phyloP scores from a whole-genome alignment of 108 stramenopile species.

The Nitzschia putrida region DNA sequence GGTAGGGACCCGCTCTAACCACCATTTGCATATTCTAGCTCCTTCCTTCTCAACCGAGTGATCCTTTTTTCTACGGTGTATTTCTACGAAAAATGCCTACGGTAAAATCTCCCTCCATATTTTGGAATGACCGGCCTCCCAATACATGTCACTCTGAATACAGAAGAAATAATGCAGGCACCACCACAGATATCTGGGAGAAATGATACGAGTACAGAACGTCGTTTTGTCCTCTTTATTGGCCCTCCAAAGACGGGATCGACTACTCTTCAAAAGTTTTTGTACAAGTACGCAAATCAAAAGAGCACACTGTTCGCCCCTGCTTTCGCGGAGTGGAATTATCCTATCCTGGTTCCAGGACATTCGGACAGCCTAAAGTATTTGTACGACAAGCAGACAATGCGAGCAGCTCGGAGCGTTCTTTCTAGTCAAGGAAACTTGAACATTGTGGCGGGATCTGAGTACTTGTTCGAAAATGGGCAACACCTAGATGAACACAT shows the following conservation, averaged over 20 bases:
- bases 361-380: background rate
- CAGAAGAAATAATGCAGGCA: too few relatives aligned
- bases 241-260: conserved; percentile 10
- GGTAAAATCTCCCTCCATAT: too few relatives aligned
- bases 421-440: background rate
- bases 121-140: too few relatives aligned
- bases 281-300: background rate
- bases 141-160: too few relatives aligned
- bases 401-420: too few relatives aligned
- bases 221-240: conserved; percentile 1
- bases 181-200: too few relatives aligned
- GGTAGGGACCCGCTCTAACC: too few relatives aligned
- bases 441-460: background rate
- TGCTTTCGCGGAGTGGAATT: background rate
- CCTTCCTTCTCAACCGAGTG: too few relatives aligned
- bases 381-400: too few relatives aligned
- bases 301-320: background rate
- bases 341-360: background rate
- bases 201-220: background rate
- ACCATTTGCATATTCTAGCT: too few relatives aligned
- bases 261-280: conserved; percentile 7
- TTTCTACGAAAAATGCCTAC: too few relatives aligned
- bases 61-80: too few relatives aligned
- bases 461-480: conserved; percentile 2
- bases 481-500: background rate